Evolutionary conservation across 768 basidiomycete species (phyloP).

Genomic region (Psilocybe cyanescens): DNA sequence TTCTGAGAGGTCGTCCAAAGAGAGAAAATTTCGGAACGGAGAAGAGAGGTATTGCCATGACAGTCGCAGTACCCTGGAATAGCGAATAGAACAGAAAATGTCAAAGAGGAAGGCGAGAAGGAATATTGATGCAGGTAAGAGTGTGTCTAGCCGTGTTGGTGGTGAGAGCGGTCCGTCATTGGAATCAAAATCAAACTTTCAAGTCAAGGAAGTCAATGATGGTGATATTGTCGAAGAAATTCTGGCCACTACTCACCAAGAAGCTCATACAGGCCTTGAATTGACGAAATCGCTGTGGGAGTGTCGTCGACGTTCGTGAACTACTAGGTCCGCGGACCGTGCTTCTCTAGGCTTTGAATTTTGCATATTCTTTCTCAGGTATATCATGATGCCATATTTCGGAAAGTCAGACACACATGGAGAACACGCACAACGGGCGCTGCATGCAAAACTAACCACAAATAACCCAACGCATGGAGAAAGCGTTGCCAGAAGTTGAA

Average conservation of each 20-base stretch:
- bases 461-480: conserved; percentile 13
- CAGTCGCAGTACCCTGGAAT: conserved; percentile 29
- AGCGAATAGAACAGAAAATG: conserved; percentile 22
- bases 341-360: conserved; percentile 22
- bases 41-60: conserved; percentile 27
- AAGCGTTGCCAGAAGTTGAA: conserved; percentile 10
- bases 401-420: conserved; percentile 21
- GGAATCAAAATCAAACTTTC: conserved; percentile 14
- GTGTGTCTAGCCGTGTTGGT: conserved; percentile 21
- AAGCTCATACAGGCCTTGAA: conserved; percentile 17
- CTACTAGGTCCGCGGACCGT: conserved; percentile 21
- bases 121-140: conserved; percentile 33
- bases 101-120: conserved; percentile 33
- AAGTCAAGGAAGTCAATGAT: conserved; percentile 12
- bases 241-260: conserved; percentile 13
- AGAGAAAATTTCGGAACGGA: conserved; percentile 58
- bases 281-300: conserved; percentile 22
- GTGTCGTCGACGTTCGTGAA: conserved; percentile 19
- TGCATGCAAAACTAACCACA: conserved; percentile 17
- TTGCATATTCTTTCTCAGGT: conserved; percentile 27
- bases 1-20: conserved; percentile 52
- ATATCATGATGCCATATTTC: conserved; percentile 25
- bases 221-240: not conserved
- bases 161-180: conserved; percentile 17
- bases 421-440: conserved; percentile 14